A percentile compares a stretch with the other conserved stretches of the same genome.
phyloP scores from a whole-genome alignment of 1,139 yeast genomes.

The Eremothecium coryli region DNA sequence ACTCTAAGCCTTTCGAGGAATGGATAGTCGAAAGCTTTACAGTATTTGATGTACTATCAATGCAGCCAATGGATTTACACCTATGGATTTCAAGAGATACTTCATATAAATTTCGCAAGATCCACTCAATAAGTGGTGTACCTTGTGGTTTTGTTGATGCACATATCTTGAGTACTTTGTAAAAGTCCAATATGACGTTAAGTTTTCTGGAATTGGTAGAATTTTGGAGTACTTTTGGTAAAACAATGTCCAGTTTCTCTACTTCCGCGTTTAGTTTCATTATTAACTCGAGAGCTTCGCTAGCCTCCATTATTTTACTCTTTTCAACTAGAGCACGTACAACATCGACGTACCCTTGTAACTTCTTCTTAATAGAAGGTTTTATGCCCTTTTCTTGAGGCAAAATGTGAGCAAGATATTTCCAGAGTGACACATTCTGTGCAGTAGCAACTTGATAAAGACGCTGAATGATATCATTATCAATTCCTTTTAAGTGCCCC shows the following conservation, averaged over 20 bases:
- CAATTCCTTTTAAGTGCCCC: constrained; percentile 23
- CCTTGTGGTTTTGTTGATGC: constrained; percentile 17
- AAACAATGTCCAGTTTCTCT: constrained; percentile 11
- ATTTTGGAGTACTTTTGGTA: constrained; percentile 9
- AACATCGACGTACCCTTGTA: constrained; percentile 9
- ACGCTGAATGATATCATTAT: constrained; percentile 17
- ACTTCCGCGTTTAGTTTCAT: constrained; percentile 10
- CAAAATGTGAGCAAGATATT: no score
- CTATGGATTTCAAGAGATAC: constrained; percentile 31
- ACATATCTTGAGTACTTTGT: constrained; percentile 26
- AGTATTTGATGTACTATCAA: constrained; percentile 19
- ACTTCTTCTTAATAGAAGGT: constrained; percentile 14
- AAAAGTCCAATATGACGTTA: constrained; percentile 28
- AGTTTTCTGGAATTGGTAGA: no score
- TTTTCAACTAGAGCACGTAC: constrained; percentile 12
- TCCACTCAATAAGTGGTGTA: constrained; percentile 29
- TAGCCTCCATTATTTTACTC: constrained; percentile 3
- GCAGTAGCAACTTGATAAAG: constrained; percentile 15
- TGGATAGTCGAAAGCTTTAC: constrained; percentile 57
- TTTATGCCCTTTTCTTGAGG: no score
- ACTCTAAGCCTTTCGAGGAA: constrained; percentile 64
- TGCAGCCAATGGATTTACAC: constrained; percentile 12
- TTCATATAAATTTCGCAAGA: constrained; percentile 42
- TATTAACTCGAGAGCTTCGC: background rate
- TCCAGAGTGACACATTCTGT: constrained; percentile 21